A percentile compares a stretch with the other conserved stretches of the same genome.
Conservation (phyloP, 306 rosid genomes). For the Cercis canadensis region DNA sequence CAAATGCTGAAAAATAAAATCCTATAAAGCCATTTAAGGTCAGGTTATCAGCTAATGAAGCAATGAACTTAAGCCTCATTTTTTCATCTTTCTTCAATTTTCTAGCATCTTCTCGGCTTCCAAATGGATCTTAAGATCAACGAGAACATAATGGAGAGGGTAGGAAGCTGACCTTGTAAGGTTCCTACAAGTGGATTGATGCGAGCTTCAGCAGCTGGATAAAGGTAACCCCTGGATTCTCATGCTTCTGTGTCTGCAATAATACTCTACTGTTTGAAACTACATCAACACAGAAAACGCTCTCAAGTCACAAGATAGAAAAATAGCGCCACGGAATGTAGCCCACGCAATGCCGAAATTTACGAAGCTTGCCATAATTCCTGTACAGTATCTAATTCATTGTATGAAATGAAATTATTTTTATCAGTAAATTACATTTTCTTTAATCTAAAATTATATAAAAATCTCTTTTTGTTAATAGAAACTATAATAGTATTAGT, state of each 20-base stretch:
- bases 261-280: conserved; percentile 27
- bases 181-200: neutral
- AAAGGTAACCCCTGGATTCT: conserved; percentile 23
- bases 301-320: neutral
- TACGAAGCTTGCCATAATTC: neutral
- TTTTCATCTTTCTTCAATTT: conserved; percentile 14
- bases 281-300: neutral
- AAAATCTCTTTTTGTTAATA: too few relatives aligned
- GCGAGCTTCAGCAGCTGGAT: conserved; percentile 17
- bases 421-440: too few relatives aligned
- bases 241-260: conserved; percentile 31
- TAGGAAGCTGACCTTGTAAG: conserved; percentile 20
- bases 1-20: conserved; percentile 20
- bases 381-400: too few relatives aligned
- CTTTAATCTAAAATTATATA: too few relatives aligned
- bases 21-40: conserved; percentile 11
- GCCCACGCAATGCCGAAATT: conserved; percentile 24
- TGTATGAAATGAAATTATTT: too few relatives aligned
- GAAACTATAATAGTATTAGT: too few relatives aligned
- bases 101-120: conserved; percentile 34
- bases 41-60: conserved; percentile 20
- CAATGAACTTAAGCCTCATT: conserved; percentile 27
- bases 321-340: neutral
- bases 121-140: conserved; percentile 36
- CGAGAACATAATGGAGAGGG: neutral